Evolutionary conservation across 2,329 filamentous ascomycete genomes (phyloP).

Genomic region (Alternaria rosae): DNA sequence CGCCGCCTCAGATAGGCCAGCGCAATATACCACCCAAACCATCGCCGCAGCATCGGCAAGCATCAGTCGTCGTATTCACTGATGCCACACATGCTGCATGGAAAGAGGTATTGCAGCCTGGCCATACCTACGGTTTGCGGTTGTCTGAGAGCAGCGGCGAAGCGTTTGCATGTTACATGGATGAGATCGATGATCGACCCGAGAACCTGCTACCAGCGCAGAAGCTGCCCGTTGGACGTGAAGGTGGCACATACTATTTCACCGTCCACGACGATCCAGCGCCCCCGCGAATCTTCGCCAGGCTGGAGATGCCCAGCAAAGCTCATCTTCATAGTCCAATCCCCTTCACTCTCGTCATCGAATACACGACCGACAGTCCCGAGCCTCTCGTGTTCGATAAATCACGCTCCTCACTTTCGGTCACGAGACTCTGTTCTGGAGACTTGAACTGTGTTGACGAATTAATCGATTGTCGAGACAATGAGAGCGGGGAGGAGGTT

Average conservation of each 20-base stretch:
- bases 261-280: not conserved
- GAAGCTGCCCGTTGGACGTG: not conserved
- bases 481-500: not conserved
- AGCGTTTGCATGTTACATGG: not conserved
- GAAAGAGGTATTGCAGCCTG: not conserved
- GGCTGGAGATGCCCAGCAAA: not conserved
- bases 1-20: not conserved
- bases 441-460: not conserved
- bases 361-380: not conserved
- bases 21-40: not conserved
- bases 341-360: not conserved
- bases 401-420: not conserved
- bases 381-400: not conserved
- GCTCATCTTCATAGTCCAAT: not conserved
- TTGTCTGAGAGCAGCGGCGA: not conserved
- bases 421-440: not conserved
- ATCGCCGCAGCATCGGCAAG: not conserved
- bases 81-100: not conserved
- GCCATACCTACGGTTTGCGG: not conserved
- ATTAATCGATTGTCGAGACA: rapidly evolving
- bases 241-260: not conserved
- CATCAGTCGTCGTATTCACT: not conserved
- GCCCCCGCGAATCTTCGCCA: not conserved
- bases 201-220: not conserved
- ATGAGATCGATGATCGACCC: not conserved